Evolutionary conservation across 805 yeast genomes (phyloP).

Genomic region (Komagataella populi): DNA sequence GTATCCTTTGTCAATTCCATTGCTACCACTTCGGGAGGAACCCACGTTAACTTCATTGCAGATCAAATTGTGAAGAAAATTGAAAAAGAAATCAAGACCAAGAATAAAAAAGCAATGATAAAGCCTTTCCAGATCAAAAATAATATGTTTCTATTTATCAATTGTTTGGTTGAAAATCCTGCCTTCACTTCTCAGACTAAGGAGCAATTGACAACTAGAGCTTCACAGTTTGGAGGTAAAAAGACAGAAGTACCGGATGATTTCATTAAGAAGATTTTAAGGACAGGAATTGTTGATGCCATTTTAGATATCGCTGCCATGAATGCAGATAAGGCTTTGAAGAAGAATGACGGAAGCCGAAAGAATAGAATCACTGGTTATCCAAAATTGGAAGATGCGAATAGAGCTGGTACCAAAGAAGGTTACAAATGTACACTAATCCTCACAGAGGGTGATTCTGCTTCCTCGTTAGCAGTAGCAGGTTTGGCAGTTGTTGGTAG

Average conservation of each 20-base stretch:
- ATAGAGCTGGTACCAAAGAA: slow-evolving; percentile 88
- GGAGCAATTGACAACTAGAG: slow-evolving; percentile 86
- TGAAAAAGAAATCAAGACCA: slow-evolving; percentile 57
- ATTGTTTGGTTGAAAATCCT: slow-evolving; percentile 90
- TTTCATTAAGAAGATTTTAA: slow-evolving; percentile 58
- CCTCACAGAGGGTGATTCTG: slow-evolving; percentile 96
- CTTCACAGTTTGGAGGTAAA: slow-evolving; percentile 79
- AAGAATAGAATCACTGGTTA: slow-evolving; percentile 79
- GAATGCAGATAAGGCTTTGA: slow-evolving; percentile 78
- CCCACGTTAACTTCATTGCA: slow-evolving; percentile 78
- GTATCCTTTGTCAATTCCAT: slow-evolving; percentile 95
- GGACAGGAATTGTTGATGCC: slow-evolving; percentile 60
- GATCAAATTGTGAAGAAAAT: slow-evolving; percentile 77
- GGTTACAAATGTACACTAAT: slow-evolving; percentile 88
- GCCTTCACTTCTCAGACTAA: slow-evolving; percentile 97
- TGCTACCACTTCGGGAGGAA: slow-evolving; percentile 95
- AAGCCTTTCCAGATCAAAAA: slow-evolving; percentile 82
- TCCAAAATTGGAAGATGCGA: slow-evolving; percentile 88
- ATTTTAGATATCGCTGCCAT: slow-evolving; percentile 74
- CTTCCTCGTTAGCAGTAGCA: slow-evolving; percentile 79
- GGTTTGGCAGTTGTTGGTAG: slow-evolving; percentile 93
- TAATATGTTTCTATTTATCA: slow-evolving; percentile 81
- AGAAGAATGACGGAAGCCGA: slow-evolving; percentile 78
- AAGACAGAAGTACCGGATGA: slow-evolving; percentile 61
- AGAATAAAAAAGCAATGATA: slow-evolving; percentile 50